Base-by-base conservation (phyloP, 2,329 filamentous ascomycete species). In the Beauveria sp. region DNA sequence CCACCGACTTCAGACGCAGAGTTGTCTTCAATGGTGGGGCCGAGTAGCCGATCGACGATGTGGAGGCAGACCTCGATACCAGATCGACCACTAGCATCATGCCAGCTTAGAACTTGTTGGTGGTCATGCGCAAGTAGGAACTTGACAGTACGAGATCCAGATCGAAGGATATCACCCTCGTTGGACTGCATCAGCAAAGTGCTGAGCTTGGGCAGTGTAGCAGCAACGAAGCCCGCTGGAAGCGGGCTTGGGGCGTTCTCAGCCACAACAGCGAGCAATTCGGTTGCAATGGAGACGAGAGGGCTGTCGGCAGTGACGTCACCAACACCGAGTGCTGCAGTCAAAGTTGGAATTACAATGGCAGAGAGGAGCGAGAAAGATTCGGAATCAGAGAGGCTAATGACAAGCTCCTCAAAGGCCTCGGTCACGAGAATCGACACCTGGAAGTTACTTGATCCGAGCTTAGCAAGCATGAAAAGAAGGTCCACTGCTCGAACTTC, bases 1-100 rank as follows among this genome's bases (percentile, higher is more conserved):
- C 92, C 91, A 67, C 95, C 95, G 49, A 99, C 93, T 76, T 99
- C 93, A n/a, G 92, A 91, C 5, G 93, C 95, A 20, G 92, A 90
- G 69, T 93, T 91, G 69, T 99, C 95, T 69, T 96, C 90, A n/a
- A 98, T 88, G 1, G 83, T 77, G 1, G 90, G 88, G 3, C 90
- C 88, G 34, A 99, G 83, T 5, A 99, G 83, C 53, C 93, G 90
- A 72, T 97, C 95, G 65, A 99, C 91, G 67, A 99, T 95, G 66
- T 91, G 85, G 53, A 99, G 83, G 63, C 91, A 91, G 34, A 96
- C 88, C 73, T 98, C 93, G 12, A 97, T 82, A 18, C 93, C 93
- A 43, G 86, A 89, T 68, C 91, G 91, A 46, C 90, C 89, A 50
- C 82, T 85, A 66, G 88, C 85, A 70, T 96, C 91, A 42, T 88